Base-by-base conservation (phyloP, 257 asterid species). In the Voacanga thouarsii region DNA sequence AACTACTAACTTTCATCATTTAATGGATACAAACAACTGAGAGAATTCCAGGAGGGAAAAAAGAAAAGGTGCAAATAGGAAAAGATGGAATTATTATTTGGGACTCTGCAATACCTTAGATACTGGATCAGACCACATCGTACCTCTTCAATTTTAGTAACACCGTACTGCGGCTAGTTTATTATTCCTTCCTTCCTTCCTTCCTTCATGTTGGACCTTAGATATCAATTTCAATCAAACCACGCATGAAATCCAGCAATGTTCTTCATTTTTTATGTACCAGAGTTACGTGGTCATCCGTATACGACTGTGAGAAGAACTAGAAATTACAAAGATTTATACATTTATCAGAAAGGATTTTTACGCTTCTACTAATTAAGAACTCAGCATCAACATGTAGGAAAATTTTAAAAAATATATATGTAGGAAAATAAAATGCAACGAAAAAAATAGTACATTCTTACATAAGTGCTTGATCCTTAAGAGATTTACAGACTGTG, bases 121-220 rank as follows among this genome's bases (percentile, higher is more conserved):
- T 67, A 16, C 49, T 39, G 28, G 72, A 67, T 67, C 51, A 21
- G 72, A 41, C 72, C 51, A 67, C 72, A 67, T 67, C 51, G 72
- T 67, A 67, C 72, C 72, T 39, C 72, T 67, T 67, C 72, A 67
- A 67, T 67, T 67, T 67, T 67, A 39, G 72, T 16, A 67, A 67
- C 14, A 50, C 51, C 72, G 72, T 67, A 37, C 51, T 19, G 12
- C 8, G 21, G 39, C 15, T 37, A 19, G 1, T 37, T 65, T 11
- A 64, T 39, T 66, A 37, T 10, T 5, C 6, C n/a, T n/a, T n/a
- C n/a, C n/a, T 51, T 0, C 19, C 33, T 60, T 59, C 12, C 65
- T n/a, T 66, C 19, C 28, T 65, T 65, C 23, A 16, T 33, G 49
- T 26, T 65, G 71, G 71, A 65, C 71, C 41, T 15, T 47, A 6